Evolutionary conservation across 805 yeast genomes (phyloP), one percentile per base, ranked within the genome.

Genomic region (Candida michaelii): DNA sequence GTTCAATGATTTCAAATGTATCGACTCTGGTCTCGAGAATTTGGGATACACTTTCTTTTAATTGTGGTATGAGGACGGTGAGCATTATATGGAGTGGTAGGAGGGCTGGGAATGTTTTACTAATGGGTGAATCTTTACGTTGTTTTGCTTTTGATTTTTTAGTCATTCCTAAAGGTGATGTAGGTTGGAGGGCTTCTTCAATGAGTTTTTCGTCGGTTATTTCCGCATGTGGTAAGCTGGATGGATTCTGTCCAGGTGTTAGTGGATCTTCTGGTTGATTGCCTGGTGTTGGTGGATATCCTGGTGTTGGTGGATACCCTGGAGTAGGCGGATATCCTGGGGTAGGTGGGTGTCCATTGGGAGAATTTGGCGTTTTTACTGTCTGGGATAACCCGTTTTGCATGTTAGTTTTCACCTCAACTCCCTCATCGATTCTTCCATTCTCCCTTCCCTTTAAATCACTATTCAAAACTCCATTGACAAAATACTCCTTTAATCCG

Each of bases 81-180:
- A 74, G 37, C 1, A 80, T 62, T 3, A 71, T 60, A 6, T 62
- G 51, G 25, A 76, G 64, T 0, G 83, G 68, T 16, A 74, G 75
- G 48, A 55, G 71, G 1, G 86, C 86, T 14, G 79, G 73, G 86
- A 87, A 79, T 0, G 77, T 66, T 35, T 67, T 56, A 23, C 66
- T 64, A 30, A 82, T 54, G 2, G 82, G 72, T 3, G 76, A 70
- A 46, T 74, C 74, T 27, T 62, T 60, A 0, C 82, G 79, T 24
- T 70, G 60, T 47, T 83, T 82, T 12, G 77, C 76, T 34, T 69
- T 72, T 1, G 83, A 80, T 38, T 68, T 75, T 13, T 55, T 52
- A 0, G 86, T 77, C 86, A 82, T 80, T 3, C 88, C 87, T 1
- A 70, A 58, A 4, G 83, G 84, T 10, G 70, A 73, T 18, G 58